Evolutionary conservation across 225 moss, liverwort and hornwort species (phyloP).

Genomic region (Polytrichum commune): DNA sequence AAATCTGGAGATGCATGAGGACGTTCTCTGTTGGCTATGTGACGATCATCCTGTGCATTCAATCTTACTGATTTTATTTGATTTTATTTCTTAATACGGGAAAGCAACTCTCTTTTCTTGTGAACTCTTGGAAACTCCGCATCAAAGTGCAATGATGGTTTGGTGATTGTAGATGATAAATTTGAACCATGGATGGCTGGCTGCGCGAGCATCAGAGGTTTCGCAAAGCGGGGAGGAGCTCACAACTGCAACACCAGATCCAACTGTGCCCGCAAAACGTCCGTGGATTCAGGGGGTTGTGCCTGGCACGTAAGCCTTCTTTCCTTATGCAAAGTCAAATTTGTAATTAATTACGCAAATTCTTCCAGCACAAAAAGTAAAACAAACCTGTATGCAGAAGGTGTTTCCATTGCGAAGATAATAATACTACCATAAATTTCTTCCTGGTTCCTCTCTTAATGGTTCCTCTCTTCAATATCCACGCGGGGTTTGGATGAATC

Average conservation of each 20-base stretch:
- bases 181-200: slow-evolving; percentile 67
- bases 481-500: too few relatives aligned
- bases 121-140: too few relatives aligned
- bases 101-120: too few relatives aligned
- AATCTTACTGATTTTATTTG: too few relatives aligned
- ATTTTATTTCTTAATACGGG: too few relatives aligned
- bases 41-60: too few relatives aligned
- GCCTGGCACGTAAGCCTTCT: slow-evolving; percentile 62
- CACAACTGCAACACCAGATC: slow-evolving; percentile 6
- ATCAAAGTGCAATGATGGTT: background rate
- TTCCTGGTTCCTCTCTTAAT: too few relatives aligned
- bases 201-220: slow-evolving; percentile 37
- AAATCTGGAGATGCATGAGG: too few relatives aligned
- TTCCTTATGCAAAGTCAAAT: background rate
- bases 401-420: background rate
- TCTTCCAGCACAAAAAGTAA: too few relatives aligned
- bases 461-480: too few relatives aligned
- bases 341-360: background rate
- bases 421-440: too few relatives aligned
- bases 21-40: too few relatives aligned
- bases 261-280: slow-evolving; percentile 4
- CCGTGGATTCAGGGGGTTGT: slow-evolving; percentile 75
- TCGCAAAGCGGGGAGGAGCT: slow-evolving; percentile 44
- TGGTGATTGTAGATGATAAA: slow-evolving; percentile 13
- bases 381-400: background rate